Conservation (phyloP, 1,284 basidiomycete species). For the Amylostereum areolatum region DNA sequence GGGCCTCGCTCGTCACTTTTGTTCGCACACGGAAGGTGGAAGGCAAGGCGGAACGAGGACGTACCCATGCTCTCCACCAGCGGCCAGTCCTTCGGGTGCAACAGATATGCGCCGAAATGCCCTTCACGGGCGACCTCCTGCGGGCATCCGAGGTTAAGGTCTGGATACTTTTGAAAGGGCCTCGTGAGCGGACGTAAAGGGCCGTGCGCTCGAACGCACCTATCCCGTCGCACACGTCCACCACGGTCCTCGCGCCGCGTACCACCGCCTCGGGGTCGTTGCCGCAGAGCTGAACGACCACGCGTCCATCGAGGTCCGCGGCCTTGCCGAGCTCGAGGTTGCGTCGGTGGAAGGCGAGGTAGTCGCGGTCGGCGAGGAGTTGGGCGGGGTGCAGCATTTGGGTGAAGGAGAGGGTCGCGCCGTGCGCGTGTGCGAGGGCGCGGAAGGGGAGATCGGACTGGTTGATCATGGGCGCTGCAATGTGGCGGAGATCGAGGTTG, state of each 20-base stretch:
- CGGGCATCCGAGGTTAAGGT: conserved; percentile 63
- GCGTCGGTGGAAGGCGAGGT: conserved; percentile 51
- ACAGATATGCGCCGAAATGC: conserved; percentile 69
- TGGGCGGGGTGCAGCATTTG: conserved; percentile 64
- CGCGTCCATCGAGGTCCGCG: conserved; percentile 29
- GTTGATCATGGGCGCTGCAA: conserved; percentile 62
- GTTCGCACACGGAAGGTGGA: too few relatives aligned
- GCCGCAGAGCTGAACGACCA: conserved; percentile 69
- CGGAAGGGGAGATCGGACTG: conserved; percentile 72
- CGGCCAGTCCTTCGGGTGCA: conserved; percentile 66
- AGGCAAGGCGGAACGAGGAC: conserved; percentile 4
- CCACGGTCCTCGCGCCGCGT: conserved; percentile 50
- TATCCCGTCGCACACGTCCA: conserved; percentile 56
- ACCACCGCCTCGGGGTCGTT: conserved; percentile 57
- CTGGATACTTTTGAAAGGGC: conserved; percentile 21
- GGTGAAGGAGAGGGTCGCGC: conserved; percentile 60
- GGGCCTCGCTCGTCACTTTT: too few relatives aligned
- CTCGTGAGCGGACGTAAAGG: too few relatives aligned
- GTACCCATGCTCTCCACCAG: conserved; percentile 56
- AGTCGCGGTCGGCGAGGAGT: conserved; percentile 53
- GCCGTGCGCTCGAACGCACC: conserved; percentile 33
- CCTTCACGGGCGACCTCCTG: conserved; percentile 61
- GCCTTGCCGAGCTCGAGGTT: conserved; percentile 31
- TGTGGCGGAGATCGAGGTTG: conserved; percentile 5
- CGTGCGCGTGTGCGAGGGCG: conserved; percentile 48